Percentiles rank a stretch among this genome's conserved stretches.
phyloP scores from a whole-genome alignment of 164 flowering plant genomes.

The Pachysandra terminalis region DNA sequence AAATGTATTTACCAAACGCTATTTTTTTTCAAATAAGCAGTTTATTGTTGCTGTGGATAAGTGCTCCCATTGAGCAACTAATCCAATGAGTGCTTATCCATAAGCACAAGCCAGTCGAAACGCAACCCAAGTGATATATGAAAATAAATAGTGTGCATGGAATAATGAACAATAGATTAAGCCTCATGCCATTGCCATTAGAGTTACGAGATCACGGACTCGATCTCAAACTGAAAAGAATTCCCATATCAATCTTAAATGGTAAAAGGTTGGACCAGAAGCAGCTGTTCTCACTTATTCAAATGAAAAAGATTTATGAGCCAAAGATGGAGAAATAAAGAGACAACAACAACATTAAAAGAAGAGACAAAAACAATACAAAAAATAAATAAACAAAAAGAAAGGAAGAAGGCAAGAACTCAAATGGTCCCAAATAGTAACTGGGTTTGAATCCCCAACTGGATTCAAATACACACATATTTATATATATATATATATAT shows the following conservation, averaged over 20 bases:
- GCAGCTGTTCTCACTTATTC: background rate
- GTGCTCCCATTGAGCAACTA: too few species aligned
- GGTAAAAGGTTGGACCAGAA: background rate
- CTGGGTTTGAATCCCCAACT: background rate
- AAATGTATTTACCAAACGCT: too few species aligned
- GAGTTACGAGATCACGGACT: constrained; percentile 1
- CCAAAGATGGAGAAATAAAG: constrained; percentile 9
- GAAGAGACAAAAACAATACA: constrained; percentile 13
- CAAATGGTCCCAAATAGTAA: constrained; percentile 11
- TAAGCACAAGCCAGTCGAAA: too few species aligned
- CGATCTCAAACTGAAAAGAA: background rate
- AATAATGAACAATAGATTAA: constrained; percentile 7
- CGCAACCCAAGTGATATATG: background rate
- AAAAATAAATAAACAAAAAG: background rate
- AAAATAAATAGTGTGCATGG: background rate
- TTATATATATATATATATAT: too few species aligned
- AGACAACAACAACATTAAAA: constrained; percentile 18
- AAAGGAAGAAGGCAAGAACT: background rate
- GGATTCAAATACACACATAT: background rate
- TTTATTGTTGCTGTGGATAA: too few species aligned
- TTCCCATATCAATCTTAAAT: background rate
- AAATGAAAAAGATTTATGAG: constrained; percentile 10
- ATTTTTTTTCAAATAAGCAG: too few species aligned
- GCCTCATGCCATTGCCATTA: constrained; percentile 2
- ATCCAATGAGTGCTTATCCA: too few species aligned